A percentile compares a stretch with the other conserved stretches of the same genome.
Evolutionary conservation across 176 grass and related monocot species (phyloP).

Genomic region (Musa schizocarpa): DNA sequence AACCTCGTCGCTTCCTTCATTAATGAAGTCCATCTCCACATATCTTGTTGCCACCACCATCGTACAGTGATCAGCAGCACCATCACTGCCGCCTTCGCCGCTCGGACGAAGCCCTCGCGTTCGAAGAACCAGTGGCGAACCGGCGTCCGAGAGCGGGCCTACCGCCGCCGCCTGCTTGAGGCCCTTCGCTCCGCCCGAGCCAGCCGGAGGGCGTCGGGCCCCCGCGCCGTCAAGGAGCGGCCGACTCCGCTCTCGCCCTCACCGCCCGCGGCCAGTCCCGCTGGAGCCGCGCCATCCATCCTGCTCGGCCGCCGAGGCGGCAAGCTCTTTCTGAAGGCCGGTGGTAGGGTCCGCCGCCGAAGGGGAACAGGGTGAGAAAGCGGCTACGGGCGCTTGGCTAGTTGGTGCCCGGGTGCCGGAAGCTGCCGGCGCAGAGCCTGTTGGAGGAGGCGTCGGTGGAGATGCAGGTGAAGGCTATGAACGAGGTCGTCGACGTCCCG

Average conservation of each 20-base stretch:
- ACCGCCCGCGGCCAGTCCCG: slow-evolving; percentile 62
- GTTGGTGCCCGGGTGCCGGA: slow-evolving; percentile 79
- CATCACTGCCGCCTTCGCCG: too few relatives aligned
- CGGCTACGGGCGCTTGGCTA: slow-evolving; percentile 55
- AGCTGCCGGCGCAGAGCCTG: slow-evolving; percentile 52
- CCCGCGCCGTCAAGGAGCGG: slow-evolving; percentile 69
- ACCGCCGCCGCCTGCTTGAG: slow-evolving; percentile 69
- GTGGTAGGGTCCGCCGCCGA: slow-evolving; percentile 25
- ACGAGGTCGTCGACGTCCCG: slow-evolving; percentile 49
- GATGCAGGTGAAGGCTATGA: slow-evolving; percentile 87
- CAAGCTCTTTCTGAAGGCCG: slow-evolving; percentile 56
- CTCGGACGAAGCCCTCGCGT: background rate
- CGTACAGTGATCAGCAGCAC: background rate
- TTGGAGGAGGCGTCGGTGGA: slow-evolving; percentile 81
- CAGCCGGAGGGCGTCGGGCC: background rate
- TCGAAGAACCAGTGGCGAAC: slow-evolving; percentile 54
- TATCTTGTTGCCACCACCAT: background rate
- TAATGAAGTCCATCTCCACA: too few relatives aligned
- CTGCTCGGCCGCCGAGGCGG: slow-evolving; percentile 36
- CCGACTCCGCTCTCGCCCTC: slow-evolving; percentile 73
- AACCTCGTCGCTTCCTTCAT: too few relatives aligned
- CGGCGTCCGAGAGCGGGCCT: slow-evolving; percentile 51
- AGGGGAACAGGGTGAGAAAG: slow-evolving; percentile 52
- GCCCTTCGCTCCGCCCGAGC: slow-evolving; percentile 36
- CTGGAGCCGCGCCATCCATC: slow-evolving; percentile 75